Evolutionary conservation across 2,329 filamentous ascomycete species (phyloP), one percentile per base, ranked within the genome.

Genomic region (Microcyclosporella mali): DNA sequence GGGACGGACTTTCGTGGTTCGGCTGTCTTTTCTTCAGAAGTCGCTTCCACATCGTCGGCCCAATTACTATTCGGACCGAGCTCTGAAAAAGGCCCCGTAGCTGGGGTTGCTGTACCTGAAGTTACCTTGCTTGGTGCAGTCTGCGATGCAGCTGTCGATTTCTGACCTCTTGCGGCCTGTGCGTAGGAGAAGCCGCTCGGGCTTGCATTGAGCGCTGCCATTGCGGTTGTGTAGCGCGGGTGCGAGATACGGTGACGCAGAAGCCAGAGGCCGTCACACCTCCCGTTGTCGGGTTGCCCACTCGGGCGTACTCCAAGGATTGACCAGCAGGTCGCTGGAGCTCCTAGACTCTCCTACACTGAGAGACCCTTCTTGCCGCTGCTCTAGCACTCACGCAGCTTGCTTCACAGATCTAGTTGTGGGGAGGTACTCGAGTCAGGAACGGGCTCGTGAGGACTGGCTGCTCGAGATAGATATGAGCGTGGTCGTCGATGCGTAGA

Each of bases 81-180:
- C 29, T 59, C 55, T 56, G 63, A 53, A 41, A 58, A 56, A 25
- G 60, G 49, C 33, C 68, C 66, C 37, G 66, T 68, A 16, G 67
- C 62, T 18, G 70, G 64, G 31, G 67, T 70, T 11, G 58, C 61
- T 17, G 64, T 55, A 33, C 66, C 68, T 16, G 70, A 70, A 9
- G 64, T 56, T 15, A 64, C 62, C 58, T 75, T 74, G 56, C 66
- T 68, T 19, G 69, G 59, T 34, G 66, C 62, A 43, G 68, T 57
- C 46, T 70, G 66, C 38, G 71, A 64, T 39, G 70, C 60, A 43
- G 68, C 58, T 42, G 70, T 60, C 40, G 73, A 61, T 43, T 77
- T 70, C 58, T 84, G 78, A 60, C 89, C 88, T 67, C 92, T 92
- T 47, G 90, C 90, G 62, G 90, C 90, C 75, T 95, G 88, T 59